These are phyloP conservation scores for Clonostachys byssicola DNA, from an alignment of 2,329 filamentous ascomycete genomes.

Conservation along the genomic window DNA sequence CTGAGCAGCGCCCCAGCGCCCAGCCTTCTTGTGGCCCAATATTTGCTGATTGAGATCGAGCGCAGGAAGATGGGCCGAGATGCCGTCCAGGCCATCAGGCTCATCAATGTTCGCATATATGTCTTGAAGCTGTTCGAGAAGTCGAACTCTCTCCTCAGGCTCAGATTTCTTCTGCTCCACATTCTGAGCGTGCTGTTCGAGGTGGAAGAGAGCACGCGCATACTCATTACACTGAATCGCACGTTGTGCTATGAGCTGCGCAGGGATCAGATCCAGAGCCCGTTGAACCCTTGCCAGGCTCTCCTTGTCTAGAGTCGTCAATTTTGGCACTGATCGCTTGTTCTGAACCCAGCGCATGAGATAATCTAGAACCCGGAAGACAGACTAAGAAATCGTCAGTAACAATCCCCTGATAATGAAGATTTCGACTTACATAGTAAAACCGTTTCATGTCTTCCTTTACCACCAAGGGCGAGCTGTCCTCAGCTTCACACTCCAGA, in stretches of 20 bases:
- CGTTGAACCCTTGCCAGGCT: slow-evolving; percentile 43
- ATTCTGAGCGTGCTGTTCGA: slow-evolving; percentile 79
- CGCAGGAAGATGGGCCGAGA: slow-evolving; percentile 80
- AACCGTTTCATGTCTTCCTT: slow-evolving; percentile 77
- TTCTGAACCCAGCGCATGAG: slow-evolving; percentile 84
- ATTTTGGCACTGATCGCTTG: slow-evolving; percentile 38
- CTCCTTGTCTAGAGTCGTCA: slow-evolving; percentile 35
- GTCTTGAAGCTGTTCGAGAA: slow-evolving; percentile 78
- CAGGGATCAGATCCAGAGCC: slow-evolving; percentile 61
- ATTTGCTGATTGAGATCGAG: slow-evolving; percentile 94
- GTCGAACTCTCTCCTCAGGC: slow-evolving; percentile 51
- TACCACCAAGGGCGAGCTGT: slow-evolving; percentile 51
- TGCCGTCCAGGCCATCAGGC: slow-evolving; percentile 91
- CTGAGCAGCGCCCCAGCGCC: slow-evolving; percentile 89
- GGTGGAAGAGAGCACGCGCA: slow-evolving; percentile 85
- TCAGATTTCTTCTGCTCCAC: slow-evolving; percentile 38
- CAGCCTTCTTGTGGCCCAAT: slow-evolving; percentile 86
- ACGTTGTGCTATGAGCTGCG: slow-evolving; percentile 70
- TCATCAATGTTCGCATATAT: slow-evolving; percentile 98
- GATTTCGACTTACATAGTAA: slow-evolving; percentile 66
- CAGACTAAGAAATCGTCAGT: slow-evolving; percentile 50
- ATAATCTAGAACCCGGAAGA: slow-evolving; percentile 90
- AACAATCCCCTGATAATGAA: slow-evolving; percentile 2
- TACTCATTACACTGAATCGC: slow-evolving; percentile 95
- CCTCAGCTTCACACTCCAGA: slow-evolving; percentile 54